Percentiles rank a stretch among this genome's conserved stretches.
Evolutionary conservation across 805 yeast genomes (phyloP).

Genomic region (Metschnikowia baotianmanensis): DNA sequence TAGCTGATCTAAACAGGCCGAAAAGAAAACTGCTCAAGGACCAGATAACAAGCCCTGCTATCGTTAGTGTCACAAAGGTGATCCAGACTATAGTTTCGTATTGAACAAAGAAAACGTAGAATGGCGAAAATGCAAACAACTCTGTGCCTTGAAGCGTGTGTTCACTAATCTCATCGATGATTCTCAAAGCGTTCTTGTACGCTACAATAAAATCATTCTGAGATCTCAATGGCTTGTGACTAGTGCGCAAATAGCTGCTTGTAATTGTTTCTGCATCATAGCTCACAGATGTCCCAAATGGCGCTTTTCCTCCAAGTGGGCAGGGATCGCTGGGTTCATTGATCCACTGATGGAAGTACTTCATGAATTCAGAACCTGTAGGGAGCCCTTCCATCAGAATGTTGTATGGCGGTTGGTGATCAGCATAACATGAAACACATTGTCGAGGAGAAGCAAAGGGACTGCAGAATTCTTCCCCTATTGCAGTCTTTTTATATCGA

Average conservation of each 20-base stretch:
- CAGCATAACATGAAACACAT: slow-evolving; percentile 70
- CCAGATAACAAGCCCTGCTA: slow-evolving; percentile 55
- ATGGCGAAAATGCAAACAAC: slow-evolving; percentile 88
- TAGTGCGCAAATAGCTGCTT: slow-evolving; percentile 72
- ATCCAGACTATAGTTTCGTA: slow-evolving; percentile 63
- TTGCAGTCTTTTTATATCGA: slow-evolving; percentile 48
- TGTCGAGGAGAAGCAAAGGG: slow-evolving; percentile 65
- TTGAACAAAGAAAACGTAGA: slow-evolving; percentile 90
- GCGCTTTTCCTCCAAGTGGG: slow-evolving; percentile 94
- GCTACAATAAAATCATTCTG: slow-evolving; percentile 84
- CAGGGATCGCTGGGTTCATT: slow-evolving; percentile 83
- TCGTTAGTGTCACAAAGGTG: slow-evolving; percentile 51
- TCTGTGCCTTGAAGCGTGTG: slow-evolving; percentile 37
- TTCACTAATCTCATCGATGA: slow-evolving; percentile 53
- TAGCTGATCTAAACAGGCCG: slow-evolving; percentile 64
- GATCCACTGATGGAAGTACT: slow-evolving; percentile 78
- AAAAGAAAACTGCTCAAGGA: slow-evolving; percentile 53
- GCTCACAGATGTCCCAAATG: slow-evolving; percentile 58
- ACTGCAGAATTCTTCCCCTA: slow-evolving; percentile 53
- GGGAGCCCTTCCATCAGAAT: slow-evolving; percentile 84
- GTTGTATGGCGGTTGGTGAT: slow-evolving; percentile 60
- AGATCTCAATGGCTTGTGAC: slow-evolving; percentile 76
- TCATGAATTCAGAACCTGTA: slow-evolving; percentile 63
- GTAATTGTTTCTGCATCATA: slow-evolving; percentile 37
- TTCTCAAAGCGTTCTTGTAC: slow-evolving; percentile 65